Conservation (phyloP, 805 yeast species). For the Saccharomycodes ludwigii region DNA sequence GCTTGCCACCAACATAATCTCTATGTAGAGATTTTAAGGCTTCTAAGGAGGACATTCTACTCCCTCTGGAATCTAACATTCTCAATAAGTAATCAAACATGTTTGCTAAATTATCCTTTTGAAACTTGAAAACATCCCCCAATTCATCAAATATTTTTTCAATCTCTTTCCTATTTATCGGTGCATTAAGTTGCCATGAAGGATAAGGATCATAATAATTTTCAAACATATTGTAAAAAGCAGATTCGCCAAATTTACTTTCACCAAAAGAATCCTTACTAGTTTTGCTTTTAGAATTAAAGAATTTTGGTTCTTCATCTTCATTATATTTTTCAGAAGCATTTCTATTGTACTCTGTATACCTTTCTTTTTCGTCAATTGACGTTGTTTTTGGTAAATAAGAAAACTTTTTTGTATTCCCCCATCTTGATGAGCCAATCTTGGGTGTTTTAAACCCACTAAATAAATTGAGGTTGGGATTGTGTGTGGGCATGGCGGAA, state of each 20-base stretch:
- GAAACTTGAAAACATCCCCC: constrained; percentile 52
- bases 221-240: constrained; percentile 31
- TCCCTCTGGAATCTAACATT: constrained; percentile 54
- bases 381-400: too few species aligned
- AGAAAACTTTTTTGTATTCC: too few species aligned
- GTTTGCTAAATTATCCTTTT: constrained; percentile 48
- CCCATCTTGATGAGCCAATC: too few species aligned
- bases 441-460: too few species aligned
- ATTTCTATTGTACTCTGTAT: too few species aligned
- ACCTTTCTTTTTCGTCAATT: too few species aligned
- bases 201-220: constrained; percentile 28
- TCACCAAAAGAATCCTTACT: too few species aligned
- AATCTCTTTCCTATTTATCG: constrained; percentile 41
- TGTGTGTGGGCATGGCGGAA: too few species aligned
- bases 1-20: constrained; percentile 85
- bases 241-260: constrained; percentile 28
- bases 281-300: too few species aligned
- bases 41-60: constrained; percentile 36
- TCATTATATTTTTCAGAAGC: too few species aligned
- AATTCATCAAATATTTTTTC: constrained; percentile 43
- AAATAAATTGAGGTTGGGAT: too few species aligned
- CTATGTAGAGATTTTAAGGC: constrained; percentile 67
- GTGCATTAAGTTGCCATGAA: constrained; percentile 23
- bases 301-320: too few species aligned
- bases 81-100: constrained; percentile 56